These are phyloP conservation scores for Trametes hirsuta DNA, from an alignment of 1,284 basidiomycete genomes.

Conservation along the genomic window DNA sequence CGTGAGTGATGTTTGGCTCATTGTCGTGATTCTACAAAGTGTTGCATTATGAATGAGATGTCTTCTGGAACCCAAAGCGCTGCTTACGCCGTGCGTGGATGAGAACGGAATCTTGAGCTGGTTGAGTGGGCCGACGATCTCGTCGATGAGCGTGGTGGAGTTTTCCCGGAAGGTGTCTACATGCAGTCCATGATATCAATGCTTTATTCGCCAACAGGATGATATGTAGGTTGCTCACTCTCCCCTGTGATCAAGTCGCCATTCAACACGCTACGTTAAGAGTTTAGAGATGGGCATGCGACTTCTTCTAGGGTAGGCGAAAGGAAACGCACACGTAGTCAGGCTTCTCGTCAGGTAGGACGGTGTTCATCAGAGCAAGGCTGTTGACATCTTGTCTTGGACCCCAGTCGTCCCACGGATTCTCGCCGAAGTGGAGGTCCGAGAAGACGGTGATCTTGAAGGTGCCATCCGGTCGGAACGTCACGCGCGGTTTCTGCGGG, in stretches of 20 bases:
- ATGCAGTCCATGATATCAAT: background rate
- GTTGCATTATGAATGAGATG: background rate
- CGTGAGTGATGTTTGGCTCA: slow-evolving; percentile 65
- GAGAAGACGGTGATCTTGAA: slow-evolving; percentile 73
- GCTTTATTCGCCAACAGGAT: no score
- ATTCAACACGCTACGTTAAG: slow-evolving; percentile 47
- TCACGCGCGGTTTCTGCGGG: slow-evolving; percentile 32
- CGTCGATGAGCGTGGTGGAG: slow-evolving; percentile 36
- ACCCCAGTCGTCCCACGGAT: slow-evolving; percentile 69
- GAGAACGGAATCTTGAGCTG: slow-evolving; percentile 38
- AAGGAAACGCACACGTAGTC: slow-evolving; percentile 59
- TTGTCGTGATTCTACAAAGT: slow-evolving; percentile 69
- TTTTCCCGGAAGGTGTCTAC: slow-evolving; percentile 59
- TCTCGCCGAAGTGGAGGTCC: slow-evolving; percentile 70
- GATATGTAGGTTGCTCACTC: slow-evolving; percentile 41
- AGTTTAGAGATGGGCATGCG: background rate
- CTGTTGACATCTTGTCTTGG: slow-evolving; percentile 65
- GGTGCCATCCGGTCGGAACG: slow-evolving; percentile 47
- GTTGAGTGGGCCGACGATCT: slow-evolving; percentile 40
- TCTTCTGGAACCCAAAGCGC: background rate
- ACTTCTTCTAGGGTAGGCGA: no score
- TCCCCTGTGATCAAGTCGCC: slow-evolving; percentile 73
- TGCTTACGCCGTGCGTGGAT: slow-evolving; percentile 56
- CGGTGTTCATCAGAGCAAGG: slow-evolving; percentile 52
- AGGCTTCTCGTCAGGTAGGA: slow-evolving; percentile 56